Evolutionary conservation across 139 green algal genomes (phyloP), one percentile per base, ranked within the genome.

Genomic region (Yamagishiella unicocca): DNA sequence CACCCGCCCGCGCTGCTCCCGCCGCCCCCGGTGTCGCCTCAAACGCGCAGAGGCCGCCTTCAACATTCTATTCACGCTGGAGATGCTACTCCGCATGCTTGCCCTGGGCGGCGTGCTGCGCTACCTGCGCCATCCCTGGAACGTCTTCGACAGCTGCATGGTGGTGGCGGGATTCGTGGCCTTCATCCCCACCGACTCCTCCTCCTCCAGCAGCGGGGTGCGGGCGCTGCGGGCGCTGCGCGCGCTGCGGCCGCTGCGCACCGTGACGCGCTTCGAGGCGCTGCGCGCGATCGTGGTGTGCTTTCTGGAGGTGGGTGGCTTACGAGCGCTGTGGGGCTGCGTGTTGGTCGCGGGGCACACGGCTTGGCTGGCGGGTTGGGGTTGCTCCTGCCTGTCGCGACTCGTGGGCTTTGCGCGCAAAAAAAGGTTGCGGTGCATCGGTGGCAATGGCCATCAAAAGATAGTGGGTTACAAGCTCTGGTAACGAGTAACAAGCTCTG

Each of bases 201-300:
- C 22, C 58, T 43, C 64, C 73, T 86, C 54, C 66, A 90, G 81
- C n/a, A 67, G 43, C 37, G 87, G 79, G 45, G 72, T 93, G 62
- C 89, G 83, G 50, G 90, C 92, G 1, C 87, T 97, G 42, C 64
- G 94, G 5, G 92, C 93, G 14, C 76, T 96, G 64, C 82, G 93
- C 9, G 92, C 93, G 33, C 82, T 97, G 71, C 89, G 95, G n/a
- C 95, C 94, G 70, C 89, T 97, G 79, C 92, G 95, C 55, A 95
- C 93, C 45, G 93, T 97, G 68, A 94, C 92, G 7, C 89, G 95
- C 17, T 96, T 96, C 85, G 78, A 95, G 66, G 89, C 89, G 1
- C 91, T 97, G 75, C 89, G 95, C 1, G 90, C 89, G 35, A 92
- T 97, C 46, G 93, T 97, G n/a, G 94, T 95, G 45, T 96, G 94